Evolutionary conservation across 768 basidiomycete genomes (phyloP), one percentile per base, ranked within the genome.

Genomic region (Leccinum variicolor): DNA sequence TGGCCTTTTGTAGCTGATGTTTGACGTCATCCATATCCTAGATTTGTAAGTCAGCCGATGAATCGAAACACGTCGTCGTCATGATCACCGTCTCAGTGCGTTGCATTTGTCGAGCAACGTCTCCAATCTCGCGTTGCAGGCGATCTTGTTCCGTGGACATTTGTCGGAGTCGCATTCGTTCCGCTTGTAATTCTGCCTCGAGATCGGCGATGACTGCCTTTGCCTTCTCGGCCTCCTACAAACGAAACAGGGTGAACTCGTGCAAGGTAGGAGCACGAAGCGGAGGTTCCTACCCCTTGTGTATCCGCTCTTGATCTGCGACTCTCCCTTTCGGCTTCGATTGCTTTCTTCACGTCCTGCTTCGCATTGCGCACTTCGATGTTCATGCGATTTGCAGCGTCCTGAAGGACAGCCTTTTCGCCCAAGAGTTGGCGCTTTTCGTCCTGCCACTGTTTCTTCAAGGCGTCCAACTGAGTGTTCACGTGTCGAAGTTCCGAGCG

Each of bases 11-110:
- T 7, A 92, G 70, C 33, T 93, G 85, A 13, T 79, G 71, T 61
- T 84, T 86, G 45, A 93, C 82, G 52, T 87, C 88, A 25, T 87
- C 83, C 82, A 93, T 90, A 65, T 91, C 90, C 90, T 92, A 62
- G 23, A 23, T 28, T 52, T 6, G n/a, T 19, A 39, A 45, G 59
- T 65, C 47, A 59, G 23, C 31, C 13, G 23, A 49, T 21, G 45
- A 13, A 41, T 49, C 25, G n/a, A 53, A 36, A 14, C 43, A 19
- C 19, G 28, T 28, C 23, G n/a, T 34, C 6, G 28, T 28, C 46
- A n/a, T 7, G 3, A 66, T 66, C 66, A 89, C 90, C 43, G 82
- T 79, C 76, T 92, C 88, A 13, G 87, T 87, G 26, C 89, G 80
- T 59, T 83, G 81, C 63, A 93, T 69, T 60, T 92, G 83, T 14